phyloP scores from a whole-genome alignment of 148 eudicot species.

The Arbutus unedo region DNA sequence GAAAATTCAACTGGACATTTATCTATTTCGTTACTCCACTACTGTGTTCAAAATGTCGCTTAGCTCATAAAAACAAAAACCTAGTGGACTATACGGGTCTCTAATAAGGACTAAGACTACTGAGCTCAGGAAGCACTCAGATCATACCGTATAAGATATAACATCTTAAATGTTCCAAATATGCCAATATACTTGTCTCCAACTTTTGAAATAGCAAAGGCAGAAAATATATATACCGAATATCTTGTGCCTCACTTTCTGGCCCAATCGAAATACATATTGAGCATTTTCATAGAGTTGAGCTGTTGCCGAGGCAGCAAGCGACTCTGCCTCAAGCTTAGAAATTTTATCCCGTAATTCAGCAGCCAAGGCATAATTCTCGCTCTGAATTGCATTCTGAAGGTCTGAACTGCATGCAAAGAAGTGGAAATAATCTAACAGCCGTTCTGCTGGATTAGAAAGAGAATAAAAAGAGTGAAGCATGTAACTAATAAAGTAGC shows the following conservation, averaged over 20 bases:
- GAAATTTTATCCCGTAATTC: constrained; percentile 77
- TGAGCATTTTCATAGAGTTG: constrained; percentile 66
- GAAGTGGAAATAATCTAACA: constrained; percentile 4
- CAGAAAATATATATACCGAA: constrained; percentile 50
- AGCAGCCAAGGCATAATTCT: constrained; percentile 78
- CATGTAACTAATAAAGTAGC: neutral
- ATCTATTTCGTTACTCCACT: neutral
- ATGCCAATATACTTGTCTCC: neutral
- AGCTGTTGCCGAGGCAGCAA: constrained; percentile 79
- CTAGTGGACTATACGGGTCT: neutral
- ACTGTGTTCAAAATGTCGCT: no score
- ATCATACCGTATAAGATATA: neutral
- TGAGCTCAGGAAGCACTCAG: neutral
- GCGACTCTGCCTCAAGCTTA: constrained; percentile 74
- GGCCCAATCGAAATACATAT: constrained; percentile 84
- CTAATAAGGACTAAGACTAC: neutral
- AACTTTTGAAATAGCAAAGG: constrained; percentile 2
- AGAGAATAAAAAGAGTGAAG: neutral
- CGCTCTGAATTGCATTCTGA: constrained; percentile 72
- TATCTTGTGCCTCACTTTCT: constrained; percentile 79
- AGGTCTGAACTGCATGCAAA: constrained; percentile 59
- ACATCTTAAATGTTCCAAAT: neutral
- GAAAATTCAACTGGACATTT: neutral
- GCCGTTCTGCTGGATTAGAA: neutral
- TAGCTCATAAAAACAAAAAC: neutral